Conservation (phyloP, 352 stramenopile species). For the Globisporangium cederbergense region DNA sequence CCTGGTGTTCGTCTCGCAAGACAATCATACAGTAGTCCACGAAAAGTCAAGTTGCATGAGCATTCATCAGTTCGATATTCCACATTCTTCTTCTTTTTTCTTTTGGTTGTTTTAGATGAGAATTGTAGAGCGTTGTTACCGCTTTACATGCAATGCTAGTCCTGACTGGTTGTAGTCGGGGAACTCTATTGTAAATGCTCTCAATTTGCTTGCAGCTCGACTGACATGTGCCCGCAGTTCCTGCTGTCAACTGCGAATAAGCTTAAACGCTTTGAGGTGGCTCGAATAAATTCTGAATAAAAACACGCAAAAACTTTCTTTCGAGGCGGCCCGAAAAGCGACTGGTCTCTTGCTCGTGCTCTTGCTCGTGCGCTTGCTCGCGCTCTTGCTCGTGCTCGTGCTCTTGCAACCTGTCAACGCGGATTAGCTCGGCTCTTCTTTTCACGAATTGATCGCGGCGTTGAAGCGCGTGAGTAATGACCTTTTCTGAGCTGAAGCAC, state of each 20-base stretch:
- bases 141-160: no score
- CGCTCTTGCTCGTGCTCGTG: no score
- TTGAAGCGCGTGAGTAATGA: not conserved
- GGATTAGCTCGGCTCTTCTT: not conserved
- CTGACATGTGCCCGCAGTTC: no score
- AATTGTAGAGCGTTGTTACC: no score
- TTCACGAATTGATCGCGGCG: not conserved
- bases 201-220: no score
- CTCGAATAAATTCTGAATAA: not conserved
- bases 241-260: no score
- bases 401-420: not conserved
- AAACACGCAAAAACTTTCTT: not conserved
- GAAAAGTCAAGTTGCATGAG: not conserved
- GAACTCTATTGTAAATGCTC: no score
- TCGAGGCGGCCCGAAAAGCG: not conserved
- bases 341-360: not conserved
- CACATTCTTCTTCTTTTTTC: no score
- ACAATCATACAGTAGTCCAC: not conserved
- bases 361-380: no score
- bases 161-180: no score
- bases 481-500: conserved; percentile 3
- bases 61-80: not conserved
- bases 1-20: not conserved
- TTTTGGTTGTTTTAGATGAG: no score
- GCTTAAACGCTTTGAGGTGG: not conserved